phyloP scores from a whole-genome alignment of 2,329 filamentous ascomycete species.

The Trichophyton equinum region DNA sequence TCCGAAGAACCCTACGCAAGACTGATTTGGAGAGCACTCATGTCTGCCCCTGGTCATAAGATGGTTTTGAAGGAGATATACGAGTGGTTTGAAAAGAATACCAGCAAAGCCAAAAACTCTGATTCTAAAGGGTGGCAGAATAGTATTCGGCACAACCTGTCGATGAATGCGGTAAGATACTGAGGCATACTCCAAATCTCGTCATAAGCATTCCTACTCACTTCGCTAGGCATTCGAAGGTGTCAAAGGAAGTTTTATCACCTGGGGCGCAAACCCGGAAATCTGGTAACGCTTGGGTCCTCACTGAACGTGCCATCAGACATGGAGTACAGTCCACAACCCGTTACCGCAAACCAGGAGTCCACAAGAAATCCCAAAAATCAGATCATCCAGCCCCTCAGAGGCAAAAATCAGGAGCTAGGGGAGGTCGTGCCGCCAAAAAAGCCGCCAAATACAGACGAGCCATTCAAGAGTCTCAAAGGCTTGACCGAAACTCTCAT shows the following conservation, averaged over 20 bases:
- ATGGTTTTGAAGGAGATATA: conserved; percentile 83
- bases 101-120: conserved; percentile 54
- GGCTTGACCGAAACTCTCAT: conserved; percentile 6
- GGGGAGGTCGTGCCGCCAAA: conserved; percentile 30
- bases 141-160: conserved; percentile 87
- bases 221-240: conserved; percentile 25
- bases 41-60: conserved; percentile 50
- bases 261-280: conserved; percentile 45
- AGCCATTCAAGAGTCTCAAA: conserved; percentile 9
- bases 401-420: conserved; percentile 31
- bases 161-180: conserved; percentile 74
- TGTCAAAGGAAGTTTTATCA: conserved; percentile 20
- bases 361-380: conserved; percentile 27
- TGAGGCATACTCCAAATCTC: background rate
- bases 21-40: conserved; percentile 65
- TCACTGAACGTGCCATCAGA: conserved; percentile 56
- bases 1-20: conserved; percentile 62
- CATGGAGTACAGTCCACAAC: conserved; percentile 79
- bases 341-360: conserved; percentile 49
- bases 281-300: conserved; percentile 62
- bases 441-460: conserved; percentile 23
- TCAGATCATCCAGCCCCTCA: conserved; percentile 29
- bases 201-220: conserved; percentile 11
- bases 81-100: conserved; percentile 74
- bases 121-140: conserved; percentile 76